These are phyloP conservation scores for Oenanthe sinensis DNA, from an alignment of 129 eudicot genomes.

Conservation along the genomic window DNA sequence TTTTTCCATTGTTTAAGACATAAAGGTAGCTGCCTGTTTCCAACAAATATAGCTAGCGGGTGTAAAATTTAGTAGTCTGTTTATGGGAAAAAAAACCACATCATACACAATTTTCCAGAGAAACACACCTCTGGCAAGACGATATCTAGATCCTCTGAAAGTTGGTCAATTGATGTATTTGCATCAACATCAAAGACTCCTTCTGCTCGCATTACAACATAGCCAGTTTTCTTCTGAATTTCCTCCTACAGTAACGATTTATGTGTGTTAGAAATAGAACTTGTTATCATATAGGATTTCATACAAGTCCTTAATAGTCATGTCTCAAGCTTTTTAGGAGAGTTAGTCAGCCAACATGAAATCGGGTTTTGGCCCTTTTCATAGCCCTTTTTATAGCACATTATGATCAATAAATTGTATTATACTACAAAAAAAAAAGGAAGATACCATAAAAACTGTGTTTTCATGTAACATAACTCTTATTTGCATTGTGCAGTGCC, in stretches of 20 bases:
- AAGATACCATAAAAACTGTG: no score
- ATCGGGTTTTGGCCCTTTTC: background rate
- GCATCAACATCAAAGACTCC: conserved; percentile 73
- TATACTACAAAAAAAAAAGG: no score
- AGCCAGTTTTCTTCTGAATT: conserved; percentile 66
- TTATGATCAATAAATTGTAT: background rate
- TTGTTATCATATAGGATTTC: background rate
- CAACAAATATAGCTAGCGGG: background rate
- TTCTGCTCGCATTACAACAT: conserved; percentile 60
- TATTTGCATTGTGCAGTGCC: background rate
- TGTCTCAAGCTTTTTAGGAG: background rate
- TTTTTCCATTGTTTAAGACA: background rate
- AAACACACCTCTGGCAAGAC: conserved; percentile 49
- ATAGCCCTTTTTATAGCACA: background rate
- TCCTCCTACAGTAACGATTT: conserved; percentile 43
- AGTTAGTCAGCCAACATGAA: background rate
- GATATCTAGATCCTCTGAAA: conserved; percentile 50
- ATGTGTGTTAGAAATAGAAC: background rate
- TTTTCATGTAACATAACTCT: background rate
- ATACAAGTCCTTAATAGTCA: background rate
- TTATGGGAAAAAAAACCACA: background rate
- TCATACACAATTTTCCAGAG: background rate
- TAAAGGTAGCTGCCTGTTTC: background rate
- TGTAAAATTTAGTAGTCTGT: background rate
- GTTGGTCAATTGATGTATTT: conserved; percentile 65